Percentiles rank a stretch among this genome's conserved stretches.
phyloP scores from a whole-genome alignment of 2,329 filamentous ascomycete species.

The Calonectria hongkongensis region DNA sequence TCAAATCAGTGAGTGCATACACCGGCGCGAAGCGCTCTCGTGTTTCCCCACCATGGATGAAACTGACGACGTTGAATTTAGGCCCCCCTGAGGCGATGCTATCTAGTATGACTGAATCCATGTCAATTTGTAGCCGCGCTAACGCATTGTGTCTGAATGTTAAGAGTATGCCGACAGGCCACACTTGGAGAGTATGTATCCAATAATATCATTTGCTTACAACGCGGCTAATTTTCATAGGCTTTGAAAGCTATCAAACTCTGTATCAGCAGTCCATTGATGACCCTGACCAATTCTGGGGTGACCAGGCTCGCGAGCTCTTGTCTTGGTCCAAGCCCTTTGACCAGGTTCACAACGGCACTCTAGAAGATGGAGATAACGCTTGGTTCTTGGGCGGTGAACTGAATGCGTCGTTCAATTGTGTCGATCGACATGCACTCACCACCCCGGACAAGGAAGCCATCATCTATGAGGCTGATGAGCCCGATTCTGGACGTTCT shows the following conservation, averaged over 20 bases:
- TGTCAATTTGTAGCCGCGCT: not conserved
- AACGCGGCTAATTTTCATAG: slow-evolving; percentile 57
- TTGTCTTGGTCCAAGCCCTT: slow-evolving; percentile 93
- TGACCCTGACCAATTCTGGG: slow-evolving; percentile 91
- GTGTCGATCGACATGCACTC: slow-evolving; percentile 92
- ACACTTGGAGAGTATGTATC: slow-evolving; percentile 34
- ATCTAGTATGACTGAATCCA: slow-evolving; percentile 32
- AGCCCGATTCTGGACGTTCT: slow-evolving; percentile 87
- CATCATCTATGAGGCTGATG: slow-evolving; percentile 97
- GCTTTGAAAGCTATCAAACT: slow-evolving; percentile 76
- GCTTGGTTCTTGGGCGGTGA: slow-evolving; percentile 95
- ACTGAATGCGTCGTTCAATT: slow-evolving; percentile 96
- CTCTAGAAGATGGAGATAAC: slow-evolving; percentile 84
- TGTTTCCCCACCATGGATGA: not conserved
- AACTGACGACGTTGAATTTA: slow-evolving; percentile 20
- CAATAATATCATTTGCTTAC: not conserved
- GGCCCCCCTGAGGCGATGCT: slow-evolving; percentile 39
- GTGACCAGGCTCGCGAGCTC: slow-evolving; percentile 85
- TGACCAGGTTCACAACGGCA: slow-evolving; percentile 86
- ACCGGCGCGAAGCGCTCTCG: not conserved
- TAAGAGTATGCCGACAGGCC: slow-evolving; percentile 35
- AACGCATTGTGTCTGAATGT: not conserved
- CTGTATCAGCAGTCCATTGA: slow-evolving; percentile 87
- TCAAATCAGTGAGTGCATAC: slow-evolving; percentile 25
- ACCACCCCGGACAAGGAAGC: slow-evolving; percentile 91